Evolutionary conservation across 306 rosid genomes (phyloP), one percentile per base, ranked within the genome.

Genomic region (Glycine tomentella): DNA sequence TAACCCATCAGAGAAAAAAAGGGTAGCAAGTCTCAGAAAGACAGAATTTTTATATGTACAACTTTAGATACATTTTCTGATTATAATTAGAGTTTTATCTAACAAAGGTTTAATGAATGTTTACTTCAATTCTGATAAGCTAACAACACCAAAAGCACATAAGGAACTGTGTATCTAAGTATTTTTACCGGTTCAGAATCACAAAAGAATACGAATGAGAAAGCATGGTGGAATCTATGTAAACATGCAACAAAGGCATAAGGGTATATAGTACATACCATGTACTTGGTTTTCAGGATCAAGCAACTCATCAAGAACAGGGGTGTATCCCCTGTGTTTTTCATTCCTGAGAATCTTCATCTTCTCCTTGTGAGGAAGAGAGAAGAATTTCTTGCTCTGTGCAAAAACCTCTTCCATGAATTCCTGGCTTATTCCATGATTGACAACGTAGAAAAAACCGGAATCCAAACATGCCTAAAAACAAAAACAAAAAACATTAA

Each of bases 391-490:
- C 86, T 70, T 89, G 87, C 98, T 90, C 62, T 90, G 92, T 6
- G 81, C 75, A 77, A 95, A 95, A 72, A 93, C 97, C 72, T 89
- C 87, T 3, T 89, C 96, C 93, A 95, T 89, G 80, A 87, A 82
- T 50, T 84, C 85, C 89, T 87, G 77, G 82, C 87, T 82, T 75
- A 95, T 89, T 38, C 94, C 98, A 36, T 95, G 99, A 73, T 95
- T 93, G 11, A 93, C 89, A 83, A 90, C 86, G 76, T 95, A 95
- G 91, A 95, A 95, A 83, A 95, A 95, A 70, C 99, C 99, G 68
- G 93, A 91, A 86, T 95, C 99, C 90, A 91, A 82, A 78, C 97
- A 93, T 3, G 99, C 97, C 99, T 25, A 25, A 25, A 25, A 25
- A 25, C 31, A 25, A 33, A 20, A 46, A 17, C 17, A 81, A 7